A percentile compares a stretch with the other conserved stretches of the same genome.
phyloP scores from a whole-genome alignment of 192 early-diverging fungal genomes.

The Coemansia sp. region DNA sequence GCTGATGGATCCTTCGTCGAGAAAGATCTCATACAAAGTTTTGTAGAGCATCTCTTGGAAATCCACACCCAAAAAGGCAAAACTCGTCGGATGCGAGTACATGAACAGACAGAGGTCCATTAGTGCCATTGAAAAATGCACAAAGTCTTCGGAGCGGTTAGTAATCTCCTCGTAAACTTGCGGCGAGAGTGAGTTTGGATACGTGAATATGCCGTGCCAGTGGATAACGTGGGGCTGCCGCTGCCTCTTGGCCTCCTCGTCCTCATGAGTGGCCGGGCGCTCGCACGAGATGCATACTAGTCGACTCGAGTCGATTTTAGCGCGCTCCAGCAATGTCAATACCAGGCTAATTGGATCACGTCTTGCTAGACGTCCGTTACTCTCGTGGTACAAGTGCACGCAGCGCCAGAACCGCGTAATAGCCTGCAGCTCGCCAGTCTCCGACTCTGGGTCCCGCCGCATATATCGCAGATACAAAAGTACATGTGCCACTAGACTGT shows the following conservation, averaged over 20 bases:
- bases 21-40: conserved; percentile 50
- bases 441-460: conserved; percentile 28
- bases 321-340: conserved; percentile 38
- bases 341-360: conserved; percentile 42
- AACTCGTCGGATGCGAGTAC: conserved; percentile 51
- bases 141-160: conserved; percentile 45
- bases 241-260: conserved; percentile 26
- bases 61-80: conserved; percentile 46
- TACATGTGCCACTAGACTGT: conserved; percentile 50
- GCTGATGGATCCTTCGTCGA: conserved; percentile 39
- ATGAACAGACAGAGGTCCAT: conserved; percentile 52
- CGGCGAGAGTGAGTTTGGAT: conserved; percentile 46
- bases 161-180: conserved; percentile 51
- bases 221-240: conserved; percentile 42
- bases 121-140: conserved; percentile 43
- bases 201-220: conserved; percentile 44
- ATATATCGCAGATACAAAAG: conserved; percentile 48
- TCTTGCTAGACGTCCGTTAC: conserved; percentile 23
- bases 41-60: conserved; percentile 51
- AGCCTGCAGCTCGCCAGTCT: conserved; percentile 36
- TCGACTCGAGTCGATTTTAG: conserved; percentile 42
- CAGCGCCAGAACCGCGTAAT: conserved; percentile 53
- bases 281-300: conserved; percentile 49
- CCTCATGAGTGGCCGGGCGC: conserved; percentile 35
- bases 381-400: conserved; percentile 49